These are phyloP conservation scores for Beauveria sp. DNA, from an alignment of 2,329 filamentous ascomycete species.

Conservation along the genomic window DNA sequence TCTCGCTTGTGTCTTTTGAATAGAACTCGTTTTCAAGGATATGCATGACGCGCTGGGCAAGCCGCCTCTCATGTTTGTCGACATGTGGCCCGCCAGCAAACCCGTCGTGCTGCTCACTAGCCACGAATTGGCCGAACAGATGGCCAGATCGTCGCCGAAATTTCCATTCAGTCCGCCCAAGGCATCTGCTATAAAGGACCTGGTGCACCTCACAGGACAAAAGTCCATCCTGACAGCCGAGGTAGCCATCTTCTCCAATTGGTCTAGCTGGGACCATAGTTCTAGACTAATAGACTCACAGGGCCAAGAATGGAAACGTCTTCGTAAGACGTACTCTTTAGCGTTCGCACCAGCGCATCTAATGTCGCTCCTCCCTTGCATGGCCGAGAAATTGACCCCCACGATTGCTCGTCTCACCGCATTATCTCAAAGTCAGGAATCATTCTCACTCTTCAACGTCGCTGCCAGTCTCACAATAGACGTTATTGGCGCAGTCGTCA, in stretches of 20 bases:
- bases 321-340: not conserved
- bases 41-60: not conserved
- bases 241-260: not conserved
- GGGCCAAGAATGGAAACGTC: not conserved
- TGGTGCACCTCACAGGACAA: not conserved
- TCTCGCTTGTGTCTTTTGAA: not conserved
- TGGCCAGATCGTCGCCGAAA: not conserved
- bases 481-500: not conserved
- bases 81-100: not conserved
- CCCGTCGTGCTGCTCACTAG: not conserved
- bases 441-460: not conserved
- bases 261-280: not conserved
- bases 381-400: not conserved
- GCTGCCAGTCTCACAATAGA: not conserved
- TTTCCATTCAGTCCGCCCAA: not conserved
- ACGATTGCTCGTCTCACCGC: not conserved
- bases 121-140: not conserved
- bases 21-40: not conserved
- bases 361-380: not conserved
- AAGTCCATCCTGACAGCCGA: not conserved
- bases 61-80: not conserved
- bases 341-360: not conserved
- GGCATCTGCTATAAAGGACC: not conserved
- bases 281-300: not conserved
- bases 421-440: not conserved